phyloP scores from a whole-genome alignment of 805 yeast species.

The Cephaloascus fragrans region DNA sequence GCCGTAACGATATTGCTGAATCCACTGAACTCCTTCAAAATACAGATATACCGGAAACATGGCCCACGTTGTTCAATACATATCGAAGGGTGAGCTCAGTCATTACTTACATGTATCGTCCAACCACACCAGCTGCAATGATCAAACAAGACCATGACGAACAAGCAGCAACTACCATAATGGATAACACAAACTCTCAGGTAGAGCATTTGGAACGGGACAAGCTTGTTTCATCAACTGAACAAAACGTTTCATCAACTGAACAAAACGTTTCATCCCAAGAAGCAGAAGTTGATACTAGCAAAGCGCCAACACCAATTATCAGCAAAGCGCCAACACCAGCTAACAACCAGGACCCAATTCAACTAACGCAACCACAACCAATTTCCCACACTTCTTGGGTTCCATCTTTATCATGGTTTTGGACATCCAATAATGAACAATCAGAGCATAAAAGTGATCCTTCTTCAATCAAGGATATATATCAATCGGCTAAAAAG shows the following conservation, averaged over 20 bases:
- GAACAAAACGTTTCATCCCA: neutral
- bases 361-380: neutral
- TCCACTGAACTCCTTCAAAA: too few species aligned
- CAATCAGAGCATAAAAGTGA: neutral
- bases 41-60: neutral
- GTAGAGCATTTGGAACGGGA: neutral
- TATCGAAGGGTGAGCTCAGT: neutral
- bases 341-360: neutral
- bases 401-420: neutral
- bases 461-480: neutral
- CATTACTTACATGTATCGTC: neutral
- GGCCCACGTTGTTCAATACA: neutral
- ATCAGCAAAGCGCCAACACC: neutral
- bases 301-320: neutral
- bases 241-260: neutral
- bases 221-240: neutral
- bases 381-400: neutral
- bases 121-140: neutral
- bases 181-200: too few species aligned
- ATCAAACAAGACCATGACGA: too few species aligned
- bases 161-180: too few species aligned
- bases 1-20: neutral
- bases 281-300: too few species aligned
- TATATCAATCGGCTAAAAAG: neutral
- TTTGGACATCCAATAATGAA: neutral